Evolutionary conservation across 2,329 filamentous ascomycete genomes (phyloP).

Genomic region (Septoria petroselini): DNA sequence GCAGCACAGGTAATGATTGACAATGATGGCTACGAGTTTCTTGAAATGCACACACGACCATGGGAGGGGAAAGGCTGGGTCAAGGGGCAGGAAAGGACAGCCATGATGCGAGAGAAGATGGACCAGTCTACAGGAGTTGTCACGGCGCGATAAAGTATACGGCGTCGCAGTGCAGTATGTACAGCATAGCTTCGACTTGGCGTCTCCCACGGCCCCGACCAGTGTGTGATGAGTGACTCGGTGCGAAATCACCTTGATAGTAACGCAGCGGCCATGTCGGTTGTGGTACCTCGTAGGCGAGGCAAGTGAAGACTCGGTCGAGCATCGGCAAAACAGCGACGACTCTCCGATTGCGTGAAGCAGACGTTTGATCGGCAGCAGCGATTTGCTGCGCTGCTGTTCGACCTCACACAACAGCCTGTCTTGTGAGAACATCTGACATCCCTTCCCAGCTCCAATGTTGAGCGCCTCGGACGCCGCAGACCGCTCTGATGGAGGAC

Average conservation of each 20-base stretch:
- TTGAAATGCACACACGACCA: constrained; percentile 10
- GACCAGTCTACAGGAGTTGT: constrained; percentile 9
- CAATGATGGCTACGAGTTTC: constrained; percentile 1
- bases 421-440: too few species aligned
- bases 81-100: constrained; percentile 1
- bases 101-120: background rate
- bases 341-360: too few species aligned
- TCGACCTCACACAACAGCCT: too few species aligned
- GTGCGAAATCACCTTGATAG: too few species aligned
- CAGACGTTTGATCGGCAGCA: too few species aligned
- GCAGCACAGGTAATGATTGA: constrained; percentile 11
- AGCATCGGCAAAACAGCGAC: too few species aligned
- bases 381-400: too few species aligned
- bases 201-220: background rate
- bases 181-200: constrained; percentile 9
- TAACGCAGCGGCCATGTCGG: too few species aligned
- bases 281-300: too few species aligned
- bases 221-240: too few species aligned
- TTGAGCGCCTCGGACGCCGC: background rate
- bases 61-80: constrained; percentile 4
- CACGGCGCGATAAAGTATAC: constrained; percentile 6
- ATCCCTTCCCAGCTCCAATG: background rate
- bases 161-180: constrained; percentile 12
- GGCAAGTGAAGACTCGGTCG: background rate
- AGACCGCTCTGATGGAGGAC: constrained; percentile 1